Conservation (phyloP, 139 green algal species). For the Chlamydomonas sp. region DNA sequence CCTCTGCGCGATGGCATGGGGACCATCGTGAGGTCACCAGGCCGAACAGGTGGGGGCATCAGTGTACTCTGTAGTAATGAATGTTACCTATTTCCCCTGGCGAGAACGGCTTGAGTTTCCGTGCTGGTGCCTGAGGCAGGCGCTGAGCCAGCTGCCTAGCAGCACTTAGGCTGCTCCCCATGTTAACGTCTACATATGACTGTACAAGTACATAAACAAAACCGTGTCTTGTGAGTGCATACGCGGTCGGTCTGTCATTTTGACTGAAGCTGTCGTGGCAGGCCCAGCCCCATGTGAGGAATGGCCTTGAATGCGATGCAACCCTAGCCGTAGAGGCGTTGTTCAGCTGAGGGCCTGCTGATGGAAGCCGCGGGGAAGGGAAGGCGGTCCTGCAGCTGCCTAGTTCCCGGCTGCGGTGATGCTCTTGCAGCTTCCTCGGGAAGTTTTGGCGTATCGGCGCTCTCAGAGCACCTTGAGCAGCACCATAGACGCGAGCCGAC, state of each 20-base stretch:
- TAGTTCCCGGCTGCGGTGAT: not conserved
- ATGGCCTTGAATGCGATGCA: no score
- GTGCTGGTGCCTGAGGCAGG: not conserved
- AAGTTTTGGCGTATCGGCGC: no score
- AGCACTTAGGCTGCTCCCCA: no score
- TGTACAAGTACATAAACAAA: not conserved
- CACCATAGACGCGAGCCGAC: not conserved
- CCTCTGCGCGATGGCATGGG: slow-evolving; percentile 1
- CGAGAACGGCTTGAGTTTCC: slow-evolving; percentile 20
- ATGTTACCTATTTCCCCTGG: slow-evolving; percentile 9
- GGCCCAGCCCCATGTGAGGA: no score
- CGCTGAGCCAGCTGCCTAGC: slow-evolving; percentile 4
- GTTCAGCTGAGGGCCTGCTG: no score
- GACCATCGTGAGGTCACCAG: not conserved
- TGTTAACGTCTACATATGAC: no score
- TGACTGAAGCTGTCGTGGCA: no score
- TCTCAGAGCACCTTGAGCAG: not conserved
- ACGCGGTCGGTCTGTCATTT: no score
- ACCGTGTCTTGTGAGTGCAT: not conserved
- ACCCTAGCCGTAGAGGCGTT: no score
- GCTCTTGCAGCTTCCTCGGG: not conserved
- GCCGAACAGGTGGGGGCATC: not conserved
- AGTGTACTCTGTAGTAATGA: not conserved
- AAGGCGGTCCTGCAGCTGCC: no score
- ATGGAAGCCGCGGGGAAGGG: no score